phyloP scores from a whole-genome alignment of 1,139 yeast genomes.

The Yamadazyma jaroonii region DNA sequence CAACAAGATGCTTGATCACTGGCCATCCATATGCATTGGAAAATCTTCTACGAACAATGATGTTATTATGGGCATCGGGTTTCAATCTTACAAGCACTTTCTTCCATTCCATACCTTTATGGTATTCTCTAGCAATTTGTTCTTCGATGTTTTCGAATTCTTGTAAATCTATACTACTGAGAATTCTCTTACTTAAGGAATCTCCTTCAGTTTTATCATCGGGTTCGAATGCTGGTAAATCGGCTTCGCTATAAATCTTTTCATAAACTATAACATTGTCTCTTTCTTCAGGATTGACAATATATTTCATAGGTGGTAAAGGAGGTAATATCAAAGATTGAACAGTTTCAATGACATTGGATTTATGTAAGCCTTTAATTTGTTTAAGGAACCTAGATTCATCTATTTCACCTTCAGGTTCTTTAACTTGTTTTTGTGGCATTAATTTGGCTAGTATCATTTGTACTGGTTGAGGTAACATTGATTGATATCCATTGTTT shows the following conservation, averaged over 20 bases:
- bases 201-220: background rate
- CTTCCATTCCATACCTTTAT: conserved; percentile 82
- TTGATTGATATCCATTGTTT: conserved; percentile 14
- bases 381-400: conserved; percentile 13
- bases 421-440: conserved; percentile 40
- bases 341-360: conserved; percentile 82
- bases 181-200: conserved; percentile 15
- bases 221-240: conserved; percentile 17
- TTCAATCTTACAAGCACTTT: conserved; percentile 81
- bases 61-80: conserved; percentile 96
- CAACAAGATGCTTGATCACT: conserved; percentile 76
- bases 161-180: conserved; percentile 22
- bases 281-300: conserved; percentile 56
- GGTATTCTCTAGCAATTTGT: conserved; percentile 85
- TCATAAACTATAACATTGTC: conserved; percentile 40
- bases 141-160: conserved; percentile 58
- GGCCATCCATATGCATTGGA: conserved; percentile 98
- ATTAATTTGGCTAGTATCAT: conserved; percentile 43
- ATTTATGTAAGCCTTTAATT: conserved; percentile 50
- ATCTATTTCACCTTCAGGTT: conserved; percentile 6
- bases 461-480: conserved; percentile 39
- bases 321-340: conserved; percentile 84
- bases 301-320: conserved; percentile 66
- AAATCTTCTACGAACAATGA: conserved; percentile 82
- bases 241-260: conserved; percentile 35